These are phyloP conservation scores for Fusarium siculi DNA, from an alignment of 2,329 filamentous ascomycete genomes.

Conservation along the genomic window DNA sequence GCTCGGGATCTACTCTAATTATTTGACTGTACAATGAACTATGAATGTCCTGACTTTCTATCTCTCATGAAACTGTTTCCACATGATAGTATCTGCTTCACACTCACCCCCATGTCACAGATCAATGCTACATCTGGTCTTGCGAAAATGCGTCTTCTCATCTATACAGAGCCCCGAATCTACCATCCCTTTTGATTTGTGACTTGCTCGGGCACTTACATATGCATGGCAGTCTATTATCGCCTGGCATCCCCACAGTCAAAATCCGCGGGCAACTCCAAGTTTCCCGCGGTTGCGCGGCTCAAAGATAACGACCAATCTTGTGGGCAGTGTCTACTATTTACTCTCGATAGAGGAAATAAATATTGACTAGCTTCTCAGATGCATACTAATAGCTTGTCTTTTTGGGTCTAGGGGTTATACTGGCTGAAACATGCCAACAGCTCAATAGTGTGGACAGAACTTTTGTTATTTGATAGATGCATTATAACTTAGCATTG, in stretches of 20 bases:
- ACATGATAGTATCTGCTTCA: background rate
- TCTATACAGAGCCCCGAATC: background rate
- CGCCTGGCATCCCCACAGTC: background rate
- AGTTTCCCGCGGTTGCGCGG: constrained; percentile 20
- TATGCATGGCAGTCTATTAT: background rate
- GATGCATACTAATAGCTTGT: background rate
- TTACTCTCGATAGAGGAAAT: background rate
- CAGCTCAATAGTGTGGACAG: background rate
- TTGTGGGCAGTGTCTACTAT: background rate
- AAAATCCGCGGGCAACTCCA: constrained; percentile 3
- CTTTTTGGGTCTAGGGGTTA: background rate
- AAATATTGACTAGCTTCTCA: background rate
- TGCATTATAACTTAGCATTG: background rate
- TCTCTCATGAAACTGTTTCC: background rate
- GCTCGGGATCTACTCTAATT: background rate
- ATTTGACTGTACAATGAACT: background rate
- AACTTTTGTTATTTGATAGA: constrained; percentile 5
- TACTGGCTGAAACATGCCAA: background rate
- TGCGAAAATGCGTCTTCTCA: too few relatives aligned
- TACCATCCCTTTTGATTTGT: background rate
- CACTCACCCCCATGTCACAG: background rate
- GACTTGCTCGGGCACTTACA: background rate
- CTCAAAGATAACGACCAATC: background rate
- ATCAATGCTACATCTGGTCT: too few relatives aligned
- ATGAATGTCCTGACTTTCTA: rapidly evolving